Base-by-base conservation (phyloP, 2,329 filamentous ascomycete species). In the Davidsoniella eucalypti region DNA sequence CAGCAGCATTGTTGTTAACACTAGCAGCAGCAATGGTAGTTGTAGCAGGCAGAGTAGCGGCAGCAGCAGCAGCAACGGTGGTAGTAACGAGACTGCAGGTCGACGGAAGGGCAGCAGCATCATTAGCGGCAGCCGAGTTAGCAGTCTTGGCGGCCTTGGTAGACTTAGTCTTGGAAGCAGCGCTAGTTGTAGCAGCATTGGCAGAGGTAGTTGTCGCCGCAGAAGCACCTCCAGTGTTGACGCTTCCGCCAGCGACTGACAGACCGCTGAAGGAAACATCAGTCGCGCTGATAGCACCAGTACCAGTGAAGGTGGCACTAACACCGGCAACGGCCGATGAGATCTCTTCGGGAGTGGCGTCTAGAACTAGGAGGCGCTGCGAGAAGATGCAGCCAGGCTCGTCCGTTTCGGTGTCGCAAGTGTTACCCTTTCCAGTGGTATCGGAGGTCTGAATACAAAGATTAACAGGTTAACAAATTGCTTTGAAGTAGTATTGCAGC, bases 351-450 rank as follows among this genome's bases (percentile, higher is more conserved):
- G 66, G 63, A 1, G 67, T 70, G 18, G 71, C 70, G 54, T 77
- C 74, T 29, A 74, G 63, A 5, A 77, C 72, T 9, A 76, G 64
- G 5, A 76, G 65, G 14, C 66, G 65, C 53, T 70, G 60, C 5
- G 67, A 66, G 58, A 73, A 75, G 58, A 78, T 77, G 58, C 74
- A 78, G 6, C 74, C 74, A 3, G 63, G 61, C 2, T 64, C 58
- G 52, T 75, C 70, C 44, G 70, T 60, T 2, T 56, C 60, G 16
- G 64, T 64, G 54, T 77, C 66, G 55, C 74, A 78, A 26, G 68
- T 69, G 57, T 61, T 61, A 6, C 61, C 61, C 4, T 57, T 56
- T 10, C 56, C 57, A 8, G 58, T 59, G 23, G 42, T 47, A 46
- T 59, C 54, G 7, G 54, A 51, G 21, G 43, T 46, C 50, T 55